Base-by-base conservation (phyloP, 2,329 filamentous ascomycete genomes). In the Exophiala aquamarina region DNA sequence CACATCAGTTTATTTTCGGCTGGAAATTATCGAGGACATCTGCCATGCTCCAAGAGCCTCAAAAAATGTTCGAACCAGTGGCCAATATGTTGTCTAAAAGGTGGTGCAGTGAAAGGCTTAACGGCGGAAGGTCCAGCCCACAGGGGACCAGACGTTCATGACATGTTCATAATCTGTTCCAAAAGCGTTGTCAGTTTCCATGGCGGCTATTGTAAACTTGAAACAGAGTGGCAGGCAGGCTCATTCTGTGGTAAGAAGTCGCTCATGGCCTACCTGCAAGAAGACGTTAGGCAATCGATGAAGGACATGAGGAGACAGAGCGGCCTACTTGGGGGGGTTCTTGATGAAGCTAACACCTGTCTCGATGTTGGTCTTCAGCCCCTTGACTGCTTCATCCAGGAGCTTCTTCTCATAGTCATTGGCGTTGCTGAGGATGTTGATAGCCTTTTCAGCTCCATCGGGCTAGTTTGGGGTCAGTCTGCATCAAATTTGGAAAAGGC, bases 321-420 rank as follows among this genome's bases (percentile, higher is more conserved):
- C 13, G 28, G 44, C 52, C 31, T 56, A 56, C 54, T 56, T 54
- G 38, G 89, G 86, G 69, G 88, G 83, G 79, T 86, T 91, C 77
- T 87, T 79, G 71, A 85, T 85, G 69, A 97, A 98, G 67, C 84
- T 82, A 66, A 96, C 77, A 67, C 93, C 93, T 83, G 97, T 96
- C 66, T 82, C 75, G 69, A 98, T 95, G 77, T 97, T 97, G 75
- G 82, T 85, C 78, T 90, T 87, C 55, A 97, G 82, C 59, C 86
- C 92, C 61, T 81, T 76, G 67, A 87, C 79, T 68, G 80, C 82
- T 65, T 82, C 84, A 63, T 86, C 77, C 62, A 97, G 80, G 57
- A 97, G 83, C 64, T 80, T 82, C 84, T 95, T 87, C 82, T 97
- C 93, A 74, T 89, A 83, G 38, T 89, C 86, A 66, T 86, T 89